A percentile compares a stretch with the other conserved stretches of the same genome.
Conservation (phyloP, 1,284 basidiomycete species). For the Mycosarcoma maydis region DNA sequence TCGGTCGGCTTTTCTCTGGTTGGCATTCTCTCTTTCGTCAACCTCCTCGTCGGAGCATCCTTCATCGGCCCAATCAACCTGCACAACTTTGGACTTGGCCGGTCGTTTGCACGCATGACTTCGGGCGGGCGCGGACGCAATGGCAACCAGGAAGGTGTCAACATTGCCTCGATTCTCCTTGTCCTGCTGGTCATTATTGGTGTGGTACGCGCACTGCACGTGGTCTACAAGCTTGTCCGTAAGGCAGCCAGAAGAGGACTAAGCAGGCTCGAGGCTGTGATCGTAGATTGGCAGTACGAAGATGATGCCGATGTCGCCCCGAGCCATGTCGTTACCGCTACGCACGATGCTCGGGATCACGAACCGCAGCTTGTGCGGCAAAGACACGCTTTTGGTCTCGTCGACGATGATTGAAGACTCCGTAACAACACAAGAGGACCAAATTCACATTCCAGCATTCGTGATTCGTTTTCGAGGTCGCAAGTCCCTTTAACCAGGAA, state of each 20-base stretch:
- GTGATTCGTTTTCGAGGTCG: too few species aligned
- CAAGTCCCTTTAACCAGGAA: too few species aligned
- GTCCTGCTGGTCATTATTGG: constrained; percentile 51
- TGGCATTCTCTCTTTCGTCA: constrained; percentile 51
- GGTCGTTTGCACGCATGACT: constrained; percentile 50
- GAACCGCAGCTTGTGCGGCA: background rate
- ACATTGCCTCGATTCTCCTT: constrained; percentile 44
- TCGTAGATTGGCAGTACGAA: constrained; percentile 51
- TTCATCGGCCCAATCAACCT: constrained; percentile 50
- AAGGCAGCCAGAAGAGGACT: constrained; percentile 25
- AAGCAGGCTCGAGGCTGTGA: constrained; percentile 41
- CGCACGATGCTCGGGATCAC: background rate
- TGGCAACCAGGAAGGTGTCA: constrained; percentile 38
- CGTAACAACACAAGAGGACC: too few species aligned
- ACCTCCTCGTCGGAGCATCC: constrained; percentile 41
- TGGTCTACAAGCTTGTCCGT: constrained; percentile 41
- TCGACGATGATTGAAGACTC: constrained; percentile 1
- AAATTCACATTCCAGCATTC: background rate
- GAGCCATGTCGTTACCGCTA: background rate
- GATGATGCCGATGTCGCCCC: constrained; percentile 27
- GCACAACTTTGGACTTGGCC: constrained; percentile 50
- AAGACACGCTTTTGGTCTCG: constrained; percentile 11
- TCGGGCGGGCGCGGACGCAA: constrained; percentile 22
- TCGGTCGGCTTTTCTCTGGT: constrained; percentile 53
- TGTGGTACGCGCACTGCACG: constrained; percentile 37